phyloP scores from a whole-genome alignment of 2,329 filamentous ascomycete species.

The Sporothrix humicola region DNA sequence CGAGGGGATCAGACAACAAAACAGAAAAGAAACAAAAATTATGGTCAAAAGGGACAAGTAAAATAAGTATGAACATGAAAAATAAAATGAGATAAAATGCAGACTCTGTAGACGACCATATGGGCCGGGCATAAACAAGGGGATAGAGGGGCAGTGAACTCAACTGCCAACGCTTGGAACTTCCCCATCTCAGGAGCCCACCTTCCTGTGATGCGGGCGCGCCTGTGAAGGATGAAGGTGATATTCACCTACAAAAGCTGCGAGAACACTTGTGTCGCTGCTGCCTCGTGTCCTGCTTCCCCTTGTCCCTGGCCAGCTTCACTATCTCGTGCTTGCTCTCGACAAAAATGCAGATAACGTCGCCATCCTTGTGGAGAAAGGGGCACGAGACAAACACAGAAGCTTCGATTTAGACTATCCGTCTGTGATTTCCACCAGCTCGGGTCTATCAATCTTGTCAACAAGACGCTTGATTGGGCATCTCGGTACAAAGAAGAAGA shows the following conservation, averaged over 20 bases:
- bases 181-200: constrained; percentile 3
- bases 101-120: constrained; percentile 6
- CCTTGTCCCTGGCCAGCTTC: neutral
- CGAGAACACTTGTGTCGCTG: neutral
- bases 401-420: constrained; percentile 16
- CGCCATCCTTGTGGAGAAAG: constrained; percentile 8
- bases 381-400: neutral
- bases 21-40: neutral
- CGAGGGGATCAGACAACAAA: constrained; percentile 13
- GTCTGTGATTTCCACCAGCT: constrained; percentile 27
- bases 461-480: constrained; percentile 31
- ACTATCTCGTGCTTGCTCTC: constrained; percentile 8
- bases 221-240: constrained; percentile 4
- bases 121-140: constrained; percentile 20
- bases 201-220: neutral
- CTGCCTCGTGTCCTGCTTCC: neutral
- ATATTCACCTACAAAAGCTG: neutral
- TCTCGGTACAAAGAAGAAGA: constrained; percentile 33
- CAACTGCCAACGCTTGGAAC: neutral
- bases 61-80: neutral
- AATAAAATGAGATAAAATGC: neutral
- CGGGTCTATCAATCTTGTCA: constrained; percentile 26
- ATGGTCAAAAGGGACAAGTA: neutral
- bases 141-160: neutral
- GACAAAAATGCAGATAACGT: neutral